Base-by-base conservation (phyloP, 2,329 filamentous ascomycete species). In the Epichloe aotearoae region DNA sequence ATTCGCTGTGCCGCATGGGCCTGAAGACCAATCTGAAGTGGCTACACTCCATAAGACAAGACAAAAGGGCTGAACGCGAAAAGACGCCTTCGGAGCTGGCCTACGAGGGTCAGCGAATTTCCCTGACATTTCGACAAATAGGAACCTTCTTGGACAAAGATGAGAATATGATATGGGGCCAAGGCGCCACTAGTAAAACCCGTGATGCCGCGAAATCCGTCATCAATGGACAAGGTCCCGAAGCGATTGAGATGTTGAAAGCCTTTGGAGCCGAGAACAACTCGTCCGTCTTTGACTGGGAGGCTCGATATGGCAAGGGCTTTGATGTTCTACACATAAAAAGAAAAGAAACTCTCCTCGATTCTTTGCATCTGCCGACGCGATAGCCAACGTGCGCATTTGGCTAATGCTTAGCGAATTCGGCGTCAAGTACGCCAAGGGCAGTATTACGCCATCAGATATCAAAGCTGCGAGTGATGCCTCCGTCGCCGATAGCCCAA, bases 201-300 rank as follows among this genome's bases (percentile, higher is more conserved):
- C 73, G 73, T 23, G 72, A 73, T 0, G 67, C 72, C 1, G 88
- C 89, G 0, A 69, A 70, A 1, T 59, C 70, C 0, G 82, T 94
- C 11, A 66, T 88, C 50, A 88, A 88, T 55, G 87, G 84, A 1
- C 77, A 87, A 56, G 74, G 76, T 1, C 66, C 72, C 3, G 79
- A 86, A 60, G 82, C 83, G 0, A 73, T 86, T 46, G 69, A 68
- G 44, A 78, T 98, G 71, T 74, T 97, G 41, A 73, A 72, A 50
- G 88, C 86, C 0, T 97, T 98, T 67, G 86, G 88, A 1, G 74
- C 74, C 15, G 93, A 98, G 70, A 98, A 98, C 61, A 83, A 87
- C 51, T 71, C 76, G 4, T 73, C 72, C 0, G 72, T 79, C 3
- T 89, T 93, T 55, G 75, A 85, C 58, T 95, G 91, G 91, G 71